Evolutionary conservation across 2,329 filamentous ascomycete genomes (phyloP).

Genomic region (Cercospora sp.): DNA sequence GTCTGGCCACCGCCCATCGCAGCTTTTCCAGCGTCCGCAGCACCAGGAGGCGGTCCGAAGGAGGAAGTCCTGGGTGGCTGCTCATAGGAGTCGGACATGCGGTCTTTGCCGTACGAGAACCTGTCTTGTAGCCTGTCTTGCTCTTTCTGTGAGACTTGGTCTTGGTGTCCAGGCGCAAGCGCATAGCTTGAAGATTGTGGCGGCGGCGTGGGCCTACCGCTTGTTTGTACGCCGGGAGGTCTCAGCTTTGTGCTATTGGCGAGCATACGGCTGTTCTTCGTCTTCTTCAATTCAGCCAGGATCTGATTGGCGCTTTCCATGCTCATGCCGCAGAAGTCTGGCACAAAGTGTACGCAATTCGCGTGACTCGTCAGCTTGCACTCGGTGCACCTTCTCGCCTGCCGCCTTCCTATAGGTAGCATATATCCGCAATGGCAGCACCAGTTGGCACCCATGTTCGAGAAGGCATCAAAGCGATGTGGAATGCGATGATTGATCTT

Average conservation of each 20-base stretch:
- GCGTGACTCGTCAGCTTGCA: slow-evolving; percentile 89
- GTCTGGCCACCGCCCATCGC: slow-evolving; percentile 43
- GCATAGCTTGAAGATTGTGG: slow-evolving; percentile 42
- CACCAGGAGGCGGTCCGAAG: slow-evolving; percentile 43
- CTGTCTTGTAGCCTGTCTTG: slow-evolving; percentile 39
- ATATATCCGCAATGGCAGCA: slow-evolving; percentile 99
- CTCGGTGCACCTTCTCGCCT: slow-evolving; percentile 92
- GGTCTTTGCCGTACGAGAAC: slow-evolving; percentile 53
- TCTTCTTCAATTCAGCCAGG: slow-evolving; percentile 76
- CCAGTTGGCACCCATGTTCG: slow-evolving; percentile 98
- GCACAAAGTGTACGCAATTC: slow-evolving; percentile 89
- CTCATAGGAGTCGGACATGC: slow-evolving; percentile 39
- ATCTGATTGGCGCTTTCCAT: slow-evolving; percentile 97
- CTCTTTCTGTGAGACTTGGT: slow-evolving; percentile 35
- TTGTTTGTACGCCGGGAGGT: slow-evolving; percentile 39
- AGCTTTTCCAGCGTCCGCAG: slow-evolving; percentile 50
- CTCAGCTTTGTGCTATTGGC: slow-evolving; percentile 57
- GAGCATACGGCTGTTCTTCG: slow-evolving; percentile 58
- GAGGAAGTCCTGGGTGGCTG: slow-evolving; percentile 43
- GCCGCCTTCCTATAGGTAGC: slow-evolving; percentile 90
- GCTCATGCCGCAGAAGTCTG: slow-evolving; percentile 98
- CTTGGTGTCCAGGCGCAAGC: slow-evolving; percentile 38
- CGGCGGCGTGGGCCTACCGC: slow-evolving; percentile 48
- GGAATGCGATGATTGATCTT: slow-evolving; percentile 99
- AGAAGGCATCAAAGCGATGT: slow-evolving; percentile 94